Conservation (phyloP, 768 basidiomycete genomes). For the Lactarius trivialis region DNA sequence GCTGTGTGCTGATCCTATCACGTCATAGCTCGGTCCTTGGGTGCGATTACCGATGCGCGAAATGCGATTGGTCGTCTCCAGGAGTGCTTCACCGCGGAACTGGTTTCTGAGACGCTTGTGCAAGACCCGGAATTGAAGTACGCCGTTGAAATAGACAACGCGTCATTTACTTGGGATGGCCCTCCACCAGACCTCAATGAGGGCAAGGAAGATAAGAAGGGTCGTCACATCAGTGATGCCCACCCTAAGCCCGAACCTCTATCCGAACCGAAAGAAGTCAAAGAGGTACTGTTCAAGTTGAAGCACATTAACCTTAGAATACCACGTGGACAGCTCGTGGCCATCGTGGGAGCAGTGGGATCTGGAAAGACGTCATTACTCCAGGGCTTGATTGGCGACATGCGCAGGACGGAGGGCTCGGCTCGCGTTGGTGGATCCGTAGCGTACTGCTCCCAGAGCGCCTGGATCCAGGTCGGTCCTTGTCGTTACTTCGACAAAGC, state of each 20-base stretch:
- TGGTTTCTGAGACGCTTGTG: slow-evolving; percentile 50
- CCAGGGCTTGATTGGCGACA: slow-evolving; percentile 76
- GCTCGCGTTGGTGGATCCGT: slow-evolving; percentile 71
- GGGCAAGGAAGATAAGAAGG: slow-evolving; percentile 23
- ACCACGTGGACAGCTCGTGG: slow-evolving; percentile 71
- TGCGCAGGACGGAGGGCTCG: slow-evolving; percentile 61
- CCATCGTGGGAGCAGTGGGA: slow-evolving; percentile 77
- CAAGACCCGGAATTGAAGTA: slow-evolving; percentile 49
- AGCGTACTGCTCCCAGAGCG: slow-evolving; percentile 78
- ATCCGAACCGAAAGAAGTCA: slow-evolving; percentile 28
- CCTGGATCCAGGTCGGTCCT: slow-evolving; percentile 73
- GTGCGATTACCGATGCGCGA: slow-evolving; percentile 75
- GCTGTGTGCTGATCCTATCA: neutral
- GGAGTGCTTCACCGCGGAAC: slow-evolving; percentile 81
- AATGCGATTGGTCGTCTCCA: slow-evolving; percentile 75
- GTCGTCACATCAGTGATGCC: slow-evolving; percentile 4
- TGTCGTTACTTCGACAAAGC: slow-evolving; percentile 6
- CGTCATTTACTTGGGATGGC: slow-evolving; percentile 83
- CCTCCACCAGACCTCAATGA: slow-evolving; percentile 45
- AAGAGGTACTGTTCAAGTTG: slow-evolving; percentile 53
- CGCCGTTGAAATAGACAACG: slow-evolving; percentile 63
- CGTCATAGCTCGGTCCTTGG: slow-evolving; percentile 54
- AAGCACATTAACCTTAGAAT: slow-evolving; percentile 58
- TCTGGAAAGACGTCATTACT: slow-evolving; percentile 63
- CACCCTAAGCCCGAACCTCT: slow-evolving; percentile 6